Evolutionary conservation across 345 rosid genomes (phyloP).

Genomic region (Brassica incana): DNA sequence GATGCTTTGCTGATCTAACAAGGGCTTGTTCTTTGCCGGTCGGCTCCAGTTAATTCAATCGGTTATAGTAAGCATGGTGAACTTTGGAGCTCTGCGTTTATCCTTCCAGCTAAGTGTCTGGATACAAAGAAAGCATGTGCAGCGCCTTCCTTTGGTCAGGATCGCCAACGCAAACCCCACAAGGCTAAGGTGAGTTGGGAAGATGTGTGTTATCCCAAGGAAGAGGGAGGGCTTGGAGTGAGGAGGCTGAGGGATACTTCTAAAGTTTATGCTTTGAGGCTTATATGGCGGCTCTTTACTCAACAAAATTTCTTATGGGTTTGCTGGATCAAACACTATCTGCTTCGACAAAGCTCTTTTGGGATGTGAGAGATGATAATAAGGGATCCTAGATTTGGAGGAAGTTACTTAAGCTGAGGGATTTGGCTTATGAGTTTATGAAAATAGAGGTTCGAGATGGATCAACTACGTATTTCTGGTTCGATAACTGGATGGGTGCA

Average conservation of each 20-base stretch:
- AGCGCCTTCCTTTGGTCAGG: not conserved
- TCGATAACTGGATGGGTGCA: not conserved
- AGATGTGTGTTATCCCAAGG: not conserved
- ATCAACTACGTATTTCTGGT: not conserved
- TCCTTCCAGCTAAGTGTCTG: not conserved
- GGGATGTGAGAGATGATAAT: not conserved
- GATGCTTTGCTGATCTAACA: not conserved
- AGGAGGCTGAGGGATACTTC: not conserved
- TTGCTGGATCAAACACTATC: not conserved
- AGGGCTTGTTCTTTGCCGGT: not conserved
- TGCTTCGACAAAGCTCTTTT: not conserved
- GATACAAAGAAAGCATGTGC: not conserved
- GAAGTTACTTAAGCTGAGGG: not conserved
- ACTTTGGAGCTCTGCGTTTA: not conserved
- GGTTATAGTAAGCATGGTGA: not conserved
- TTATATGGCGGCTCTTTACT: not conserved
- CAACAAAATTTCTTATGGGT: not conserved
- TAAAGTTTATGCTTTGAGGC: not conserved
- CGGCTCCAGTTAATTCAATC: not conserved
- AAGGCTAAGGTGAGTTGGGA: not conserved
- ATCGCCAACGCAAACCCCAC: not conserved
- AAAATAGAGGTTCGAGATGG: not conserved
- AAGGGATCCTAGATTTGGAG: not conserved
- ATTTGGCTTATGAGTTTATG: not conserved
- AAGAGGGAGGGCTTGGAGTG: not conserved